Evolutionary conservation across 2,329 filamentous ascomycete genomes (phyloP).

Genomic region (Verticillium albo-atrum): DNA sequence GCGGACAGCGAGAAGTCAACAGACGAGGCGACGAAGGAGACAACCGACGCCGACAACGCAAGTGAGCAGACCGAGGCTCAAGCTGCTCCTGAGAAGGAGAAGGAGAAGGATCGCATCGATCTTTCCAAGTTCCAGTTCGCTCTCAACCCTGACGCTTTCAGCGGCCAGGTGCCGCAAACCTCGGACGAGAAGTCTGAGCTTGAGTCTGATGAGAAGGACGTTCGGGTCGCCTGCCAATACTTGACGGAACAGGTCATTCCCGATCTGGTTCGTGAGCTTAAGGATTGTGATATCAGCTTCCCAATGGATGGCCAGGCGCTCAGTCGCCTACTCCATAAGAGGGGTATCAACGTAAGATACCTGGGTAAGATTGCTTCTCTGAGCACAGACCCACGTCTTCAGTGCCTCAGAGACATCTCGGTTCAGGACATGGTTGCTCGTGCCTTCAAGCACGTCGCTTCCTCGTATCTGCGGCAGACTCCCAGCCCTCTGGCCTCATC

Average conservation of each 20-base stretch:
- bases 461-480: slow-evolving; percentile 73
- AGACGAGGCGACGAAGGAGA: slow-evolving; percentile 10
- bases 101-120: slow-evolving; percentile 67
- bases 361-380: slow-evolving; percentile 77
- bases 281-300: slow-evolving; percentile 91
- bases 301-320: slow-evolving; percentile 97
- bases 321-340: slow-evolving; percentile 85
- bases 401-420: slow-evolving; percentile 72
- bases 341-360: slow-evolving; percentile 95
- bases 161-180: slow-evolving; percentile 83
- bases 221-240: slow-evolving; percentile 77
- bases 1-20: slow-evolving; percentile 1
- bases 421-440: slow-evolving; percentile 93
- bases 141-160: slow-evolving; percentile 94
- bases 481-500: slow-evolving; percentile 76
- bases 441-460: slow-evolving; percentile 88
- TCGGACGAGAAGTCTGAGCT: slow-evolving; percentile 84
- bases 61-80: slow-evolving; percentile 17
- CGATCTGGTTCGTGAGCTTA: slow-evolving; percentile 79
- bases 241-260: slow-evolving; percentile 75
- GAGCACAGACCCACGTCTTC: slow-evolving; percentile 65
- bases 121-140: slow-evolving; percentile 82
- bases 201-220: slow-evolving; percentile 80
- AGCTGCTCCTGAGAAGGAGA: slow-evolving; percentile 33
- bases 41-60: slow-evolving; percentile 3